Evolutionary conservation across 2,329 filamentous ascomycete species (phyloP).

Genomic region (Stachybotrys chlorohalonatus): DNA sequence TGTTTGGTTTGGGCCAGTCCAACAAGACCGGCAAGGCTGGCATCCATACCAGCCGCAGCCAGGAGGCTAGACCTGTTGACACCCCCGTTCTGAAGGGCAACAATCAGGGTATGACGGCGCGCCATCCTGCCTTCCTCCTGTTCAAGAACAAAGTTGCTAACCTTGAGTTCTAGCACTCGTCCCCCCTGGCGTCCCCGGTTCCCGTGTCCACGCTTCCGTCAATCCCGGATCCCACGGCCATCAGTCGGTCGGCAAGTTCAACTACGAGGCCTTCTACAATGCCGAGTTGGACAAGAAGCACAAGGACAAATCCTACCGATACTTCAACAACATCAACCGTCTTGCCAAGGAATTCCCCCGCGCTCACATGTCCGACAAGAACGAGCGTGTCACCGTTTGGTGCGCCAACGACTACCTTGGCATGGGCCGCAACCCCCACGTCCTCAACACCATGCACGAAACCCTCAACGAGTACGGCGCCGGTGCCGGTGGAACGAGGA

Average conservation of each 20-base stretch:
- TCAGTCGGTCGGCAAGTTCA: slow-evolving; percentile 54
- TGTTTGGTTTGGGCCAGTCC: slow-evolving; percentile 18
- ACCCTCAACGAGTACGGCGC: slow-evolving; percentile 92
- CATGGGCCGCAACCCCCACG: slow-evolving; percentile 86
- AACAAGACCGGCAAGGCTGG: slow-evolving; percentile 53
- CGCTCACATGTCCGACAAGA: slow-evolving; percentile 76
- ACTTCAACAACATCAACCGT: slow-evolving; percentile 99
- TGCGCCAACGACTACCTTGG: slow-evolving; percentile 98
- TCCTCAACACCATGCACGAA: slow-evolving; percentile 86
- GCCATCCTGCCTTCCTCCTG: background rate
- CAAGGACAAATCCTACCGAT: slow-evolving; percentile 98
- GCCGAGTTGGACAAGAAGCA: slow-evolving; percentile 94
- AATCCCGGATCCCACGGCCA: background rate
- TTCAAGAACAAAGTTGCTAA: background rate
- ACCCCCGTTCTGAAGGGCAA: slow-evolving; percentile 38
- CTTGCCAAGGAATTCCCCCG: slow-evolving; percentile 92
- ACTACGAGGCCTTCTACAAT: slow-evolving; percentile 87
- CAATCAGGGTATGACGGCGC: background rate
- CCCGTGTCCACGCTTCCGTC: background rate
- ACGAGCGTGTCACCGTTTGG: slow-evolving; percentile 93
- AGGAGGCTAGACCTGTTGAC: slow-evolving; percentile 73
- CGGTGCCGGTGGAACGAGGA: slow-evolving; percentile 89
- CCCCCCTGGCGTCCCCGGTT: slow-evolving; percentile 11
- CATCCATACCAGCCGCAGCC: slow-evolving; percentile 70
- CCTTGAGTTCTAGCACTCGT: slow-evolving; percentile 9